These are phyloP conservation scores for Phaeomoniella chlamydospora DNA, from an alignment of 2,329 filamentous ascomycete species.

Conservation along the genomic window DNA sequence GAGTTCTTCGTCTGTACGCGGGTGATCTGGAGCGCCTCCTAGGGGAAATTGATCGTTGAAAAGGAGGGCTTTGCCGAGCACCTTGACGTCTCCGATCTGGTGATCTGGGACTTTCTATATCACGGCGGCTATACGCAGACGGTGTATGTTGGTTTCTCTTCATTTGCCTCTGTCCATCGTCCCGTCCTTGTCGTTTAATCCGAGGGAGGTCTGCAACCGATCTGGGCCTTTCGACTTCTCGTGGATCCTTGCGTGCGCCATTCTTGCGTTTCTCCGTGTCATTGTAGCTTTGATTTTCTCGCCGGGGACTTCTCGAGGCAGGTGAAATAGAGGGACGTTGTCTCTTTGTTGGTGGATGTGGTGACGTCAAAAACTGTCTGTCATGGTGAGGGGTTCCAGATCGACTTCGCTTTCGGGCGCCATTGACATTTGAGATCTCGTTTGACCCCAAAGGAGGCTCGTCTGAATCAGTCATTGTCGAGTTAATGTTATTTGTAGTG, in stretches of 20 bases:
- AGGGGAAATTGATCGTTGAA: slow-evolving; percentile 17
- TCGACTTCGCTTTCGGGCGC: too few species aligned
- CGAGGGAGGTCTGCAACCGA: slow-evolving; percentile 9
- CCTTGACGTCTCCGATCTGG: slow-evolving; percentile 18
- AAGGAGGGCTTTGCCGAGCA: slow-evolving; percentile 18
- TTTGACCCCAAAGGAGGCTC: too few species aligned
- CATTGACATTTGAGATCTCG: too few species aligned
- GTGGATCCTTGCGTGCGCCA: slow-evolving; percentile 2
- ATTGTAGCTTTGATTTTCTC: slow-evolving; percentile 3
- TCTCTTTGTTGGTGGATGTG: slow-evolving; percentile 4
- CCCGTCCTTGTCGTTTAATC: slow-evolving; percentile 8
- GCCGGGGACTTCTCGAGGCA: too few species aligned
- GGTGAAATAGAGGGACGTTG: neutral
- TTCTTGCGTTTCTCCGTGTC: slow-evolving; percentile 2
- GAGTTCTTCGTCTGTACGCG: slow-evolving; percentile 9
- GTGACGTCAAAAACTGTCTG: too few species aligned
- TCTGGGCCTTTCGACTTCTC: slow-evolving; percentile 3
- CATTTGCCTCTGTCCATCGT: slow-evolving; percentile 9
- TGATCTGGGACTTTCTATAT: slow-evolving; percentile 3
- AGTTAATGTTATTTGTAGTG: neutral
- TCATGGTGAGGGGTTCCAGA: too few species aligned
- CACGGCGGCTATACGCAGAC: slow-evolving; percentile 8
- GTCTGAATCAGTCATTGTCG: neutral
- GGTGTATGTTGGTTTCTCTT: slow-evolving; percentile 4
- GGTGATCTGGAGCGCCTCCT: slow-evolving; percentile 1